Evolutionary conservation across 352 stramenopile genomes (phyloP).

Genomic region (Phytophthora sp.): DNA sequence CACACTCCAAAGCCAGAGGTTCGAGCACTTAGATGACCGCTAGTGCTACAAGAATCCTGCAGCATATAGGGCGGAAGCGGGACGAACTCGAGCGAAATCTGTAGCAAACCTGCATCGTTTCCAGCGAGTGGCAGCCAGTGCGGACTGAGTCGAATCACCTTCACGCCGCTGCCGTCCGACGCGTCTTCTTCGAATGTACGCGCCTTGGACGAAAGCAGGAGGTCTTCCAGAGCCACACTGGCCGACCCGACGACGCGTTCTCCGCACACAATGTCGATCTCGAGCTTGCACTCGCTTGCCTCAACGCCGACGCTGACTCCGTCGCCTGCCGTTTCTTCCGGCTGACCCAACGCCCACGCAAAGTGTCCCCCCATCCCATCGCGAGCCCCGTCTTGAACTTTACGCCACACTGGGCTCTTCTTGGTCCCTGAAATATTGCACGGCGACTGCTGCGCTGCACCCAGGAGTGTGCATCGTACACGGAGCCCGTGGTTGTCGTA

Average conservation of each 20-base stretch:
- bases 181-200: constrained; percentile 26
- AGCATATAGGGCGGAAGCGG: constrained; percentile 25
- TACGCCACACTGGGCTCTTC: constrained; percentile 52
- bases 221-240: constrained; percentile 41
- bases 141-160: constrained; percentile 27
- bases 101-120: constrained; percentile 47
- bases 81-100: constrained; percentile 60
- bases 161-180: constrained; percentile 7
- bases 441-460: constrained; percentile 49
- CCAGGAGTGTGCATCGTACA: constrained; percentile 50
- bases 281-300: constrained; percentile 46
- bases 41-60: background rate
- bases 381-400: constrained; percentile 14
- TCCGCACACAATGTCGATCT: constrained; percentile 64
- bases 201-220: constrained; percentile 36
- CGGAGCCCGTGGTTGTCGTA: constrained; percentile 55
- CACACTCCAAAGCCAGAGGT: constrained; percentile 7
- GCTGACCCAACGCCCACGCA: constrained; percentile 38
- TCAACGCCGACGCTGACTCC: constrained; percentile 13
- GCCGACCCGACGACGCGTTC: constrained; percentile 50
- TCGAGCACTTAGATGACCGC: background rate
- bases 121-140: constrained; percentile 57
- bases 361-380: constrained; percentile 55
- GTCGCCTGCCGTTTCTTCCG: constrained; percentile 18
- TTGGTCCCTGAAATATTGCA: constrained; percentile 49